Percentiles rank a stretch among this genome's conserved stretches.
phyloP scores from a whole-genome alignment of 1,284 basidiomycete genomes.

The Rugiboletus extremiorientalis region DNA sequence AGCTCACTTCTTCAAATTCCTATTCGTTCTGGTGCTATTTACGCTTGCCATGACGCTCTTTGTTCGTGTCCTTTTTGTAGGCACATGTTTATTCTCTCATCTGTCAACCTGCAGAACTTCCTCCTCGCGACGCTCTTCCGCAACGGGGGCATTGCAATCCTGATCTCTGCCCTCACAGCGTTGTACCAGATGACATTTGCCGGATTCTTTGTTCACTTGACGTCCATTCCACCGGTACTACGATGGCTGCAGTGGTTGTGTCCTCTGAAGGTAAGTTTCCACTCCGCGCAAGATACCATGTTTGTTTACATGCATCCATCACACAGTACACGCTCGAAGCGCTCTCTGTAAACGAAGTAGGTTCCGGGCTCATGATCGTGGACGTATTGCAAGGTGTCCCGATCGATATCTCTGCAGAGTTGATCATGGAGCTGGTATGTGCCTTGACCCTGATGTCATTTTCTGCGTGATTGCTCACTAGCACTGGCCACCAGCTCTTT shows the following conservation, averaged over 20 bases:
- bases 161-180: slow-evolving; percentile 73
- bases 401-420: slow-evolving; percentile 69
- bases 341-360: slow-evolving; percentile 85
- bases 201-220: slow-evolving; percentile 84
- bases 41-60: slow-evolving; percentile 82
- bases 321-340: slow-evolving; percentile 78
- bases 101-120: slow-evolving; percentile 67
- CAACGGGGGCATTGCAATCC: slow-evolving; percentile 86
- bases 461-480: background rate
- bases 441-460: background rate
- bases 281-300: no score
- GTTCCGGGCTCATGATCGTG: slow-evolving; percentile 77
- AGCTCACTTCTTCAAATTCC: slow-evolving; percentile 79
- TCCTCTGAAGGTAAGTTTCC: slow-evolving; percentile 46
- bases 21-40: slow-evolving; percentile 76
- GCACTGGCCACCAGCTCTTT: slow-evolving; percentile 56
- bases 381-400: slow-evolving; percentile 82
- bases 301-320: slow-evolving; percentile 41
- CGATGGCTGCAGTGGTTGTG: slow-evolving; percentile 85
- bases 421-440: slow-evolving; percentile 83
- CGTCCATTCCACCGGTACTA: slow-evolving; percentile 77
- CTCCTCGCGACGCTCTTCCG: slow-evolving; percentile 77
- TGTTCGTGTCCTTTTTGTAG: slow-evolving; percentile 45
- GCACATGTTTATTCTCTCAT: background rate
- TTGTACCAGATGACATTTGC: slow-evolving; percentile 86